These are phyloP conservation scores for Blastosporella zonata DNA, from an alignment of 1,284 basidiomycete species.

Conservation along the genomic window DNA sequence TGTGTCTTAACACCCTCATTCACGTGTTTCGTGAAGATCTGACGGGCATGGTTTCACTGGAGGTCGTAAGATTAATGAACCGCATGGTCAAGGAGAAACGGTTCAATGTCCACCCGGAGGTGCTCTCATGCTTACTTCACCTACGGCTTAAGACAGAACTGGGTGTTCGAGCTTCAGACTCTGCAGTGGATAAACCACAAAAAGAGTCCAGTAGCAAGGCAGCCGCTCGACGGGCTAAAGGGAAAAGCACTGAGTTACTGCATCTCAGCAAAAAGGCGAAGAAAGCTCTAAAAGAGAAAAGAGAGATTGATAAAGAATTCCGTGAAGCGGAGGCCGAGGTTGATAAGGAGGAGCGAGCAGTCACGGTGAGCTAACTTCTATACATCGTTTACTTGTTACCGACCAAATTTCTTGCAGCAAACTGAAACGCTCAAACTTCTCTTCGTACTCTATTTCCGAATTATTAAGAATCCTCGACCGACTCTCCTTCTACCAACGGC, in stretches of 20 bases:
- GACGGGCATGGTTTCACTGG: slow-evolving; percentile 80
- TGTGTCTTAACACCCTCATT: slow-evolving; percentile 80
- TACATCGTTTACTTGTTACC: background rate
- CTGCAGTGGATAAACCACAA: slow-evolving; percentile 56
- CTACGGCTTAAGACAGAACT: slow-evolving; percentile 90
- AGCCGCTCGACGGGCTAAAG: slow-evolving; percentile 48
- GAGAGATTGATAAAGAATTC: slow-evolving; percentile 87
- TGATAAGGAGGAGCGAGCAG: slow-evolving; percentile 86
- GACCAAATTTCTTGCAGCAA: slow-evolving; percentile 53
- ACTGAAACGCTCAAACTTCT: slow-evolving; percentile 98
- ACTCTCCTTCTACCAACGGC: slow-evolving; percentile 86
- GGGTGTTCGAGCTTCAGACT: slow-evolving; percentile 72
- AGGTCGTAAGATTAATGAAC: slow-evolving; percentile 88
- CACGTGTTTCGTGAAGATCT: slow-evolving; percentile 80
- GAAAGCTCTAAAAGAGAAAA: slow-evolving; percentile 77
- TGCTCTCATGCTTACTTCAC: slow-evolving; percentile 82
- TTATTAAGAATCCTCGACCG: slow-evolving; percentile 86
- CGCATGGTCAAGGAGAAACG: slow-evolving; percentile 95
- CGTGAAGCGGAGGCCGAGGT: slow-evolving; percentile 94
- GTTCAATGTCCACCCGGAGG: slow-evolving; percentile 88
- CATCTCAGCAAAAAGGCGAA: slow-evolving; percentile 87
- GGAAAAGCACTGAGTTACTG: slow-evolving; percentile 60
- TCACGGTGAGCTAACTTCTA: slow-evolving; percentile 55
- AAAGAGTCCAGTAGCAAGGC: slow-evolving; percentile 49
- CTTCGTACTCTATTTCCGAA: slow-evolving; percentile 96